Evolutionary conservation across 345 rosid species (phyloP).

Genomic region (Gossypioides kirkii): DNA sequence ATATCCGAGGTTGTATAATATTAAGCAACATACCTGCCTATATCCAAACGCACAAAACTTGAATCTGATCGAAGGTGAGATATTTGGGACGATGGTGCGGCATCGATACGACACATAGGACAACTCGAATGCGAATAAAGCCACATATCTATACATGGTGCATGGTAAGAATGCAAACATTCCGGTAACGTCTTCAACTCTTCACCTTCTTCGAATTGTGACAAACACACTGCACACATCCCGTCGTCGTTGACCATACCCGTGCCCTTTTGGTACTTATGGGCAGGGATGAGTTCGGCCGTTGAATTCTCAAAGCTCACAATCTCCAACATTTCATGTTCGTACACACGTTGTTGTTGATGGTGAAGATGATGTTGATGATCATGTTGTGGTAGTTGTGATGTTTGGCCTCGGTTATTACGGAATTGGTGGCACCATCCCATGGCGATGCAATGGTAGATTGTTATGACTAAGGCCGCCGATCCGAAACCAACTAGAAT

Average conservation of each 20-base stretch:
- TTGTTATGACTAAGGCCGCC: conserved; percentile 27
- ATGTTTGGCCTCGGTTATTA: not conserved
- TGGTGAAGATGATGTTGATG: not conserved
- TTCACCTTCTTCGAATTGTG: conserved; percentile 40
- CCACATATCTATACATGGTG: conserved; percentile 44
- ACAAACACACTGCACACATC: conserved; percentile 32
- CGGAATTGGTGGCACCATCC: conserved; percentile 24
- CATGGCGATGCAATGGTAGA: conserved; percentile 36
- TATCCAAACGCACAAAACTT: not conserved
- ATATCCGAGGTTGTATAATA: not conserved
- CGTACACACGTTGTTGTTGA: not conserved
- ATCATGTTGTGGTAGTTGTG: not conserved
- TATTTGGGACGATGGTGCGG: conserved; percentile 22
- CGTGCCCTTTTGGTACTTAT: conserved; percentile 28
- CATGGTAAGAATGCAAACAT: conserved; percentile 39
- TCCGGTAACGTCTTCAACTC: conserved; percentile 38
- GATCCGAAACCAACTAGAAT: conserved; percentile 28
- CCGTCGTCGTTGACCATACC: conserved; percentile 23
- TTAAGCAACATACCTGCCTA: not conserved
- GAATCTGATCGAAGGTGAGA: not conserved
- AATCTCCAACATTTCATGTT: not conserved
- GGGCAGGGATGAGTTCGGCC: conserved; percentile 35
- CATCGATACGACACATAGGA: conserved; percentile 41
- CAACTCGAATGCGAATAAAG: conserved; percentile 33
- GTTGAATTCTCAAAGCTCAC: conserved; percentile 25